Evolutionary conservation across 2,329 filamentous ascomycete genomes (phyloP).

Genomic region (Ophiostoma australiae): DNA sequence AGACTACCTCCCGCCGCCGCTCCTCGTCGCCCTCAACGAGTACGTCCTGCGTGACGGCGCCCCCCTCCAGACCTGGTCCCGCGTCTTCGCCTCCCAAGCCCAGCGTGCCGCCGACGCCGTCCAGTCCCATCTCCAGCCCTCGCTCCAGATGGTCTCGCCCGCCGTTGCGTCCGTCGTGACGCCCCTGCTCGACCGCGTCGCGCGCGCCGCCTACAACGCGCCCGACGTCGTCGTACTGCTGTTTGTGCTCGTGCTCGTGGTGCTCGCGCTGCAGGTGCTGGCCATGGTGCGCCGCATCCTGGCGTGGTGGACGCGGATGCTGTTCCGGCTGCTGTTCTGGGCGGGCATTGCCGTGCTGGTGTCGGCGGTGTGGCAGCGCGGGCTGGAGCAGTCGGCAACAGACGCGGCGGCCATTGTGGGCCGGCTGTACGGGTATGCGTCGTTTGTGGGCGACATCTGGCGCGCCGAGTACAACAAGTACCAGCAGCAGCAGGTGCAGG

Average conservation of each 20-base stretch:
- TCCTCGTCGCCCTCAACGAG: constrained; percentile 45
- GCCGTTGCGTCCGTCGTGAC: constrained; percentile 40
- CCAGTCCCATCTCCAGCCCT: constrained; percentile 34
- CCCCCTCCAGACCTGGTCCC: constrained; percentile 41
- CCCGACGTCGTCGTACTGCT: constrained; percentile 43
- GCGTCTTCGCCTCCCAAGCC: constrained; percentile 34
- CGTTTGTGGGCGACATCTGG: constrained; percentile 52
- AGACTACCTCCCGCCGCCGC: constrained; percentile 36
- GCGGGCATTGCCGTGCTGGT: constrained; percentile 50
- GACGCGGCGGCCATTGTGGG: constrained; percentile 49
- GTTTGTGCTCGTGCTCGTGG: constrained; percentile 50
- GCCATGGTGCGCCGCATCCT: constrained; percentile 66
- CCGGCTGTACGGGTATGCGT: constrained; percentile 44
- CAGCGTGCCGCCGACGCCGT: constrained; percentile 34
- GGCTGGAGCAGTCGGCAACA: constrained; percentile 57
- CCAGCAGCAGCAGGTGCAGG: constrained; percentile 44
- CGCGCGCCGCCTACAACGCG: constrained; percentile 37
- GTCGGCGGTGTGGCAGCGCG: constrained; percentile 59
- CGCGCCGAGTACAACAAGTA: constrained; percentile 53
- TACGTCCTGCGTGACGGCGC: constrained; percentile 46
- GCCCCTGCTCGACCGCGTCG: constrained; percentile 40
- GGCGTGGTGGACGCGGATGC: constrained; percentile 70
- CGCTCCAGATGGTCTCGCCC: neutral
- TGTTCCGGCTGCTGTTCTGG: constrained; percentile 61
- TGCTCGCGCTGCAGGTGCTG: constrained; percentile 61